phyloP scores from a whole-genome alignment of 352 stramenopile genomes.

The Phytophthora brassicae region DNA sequence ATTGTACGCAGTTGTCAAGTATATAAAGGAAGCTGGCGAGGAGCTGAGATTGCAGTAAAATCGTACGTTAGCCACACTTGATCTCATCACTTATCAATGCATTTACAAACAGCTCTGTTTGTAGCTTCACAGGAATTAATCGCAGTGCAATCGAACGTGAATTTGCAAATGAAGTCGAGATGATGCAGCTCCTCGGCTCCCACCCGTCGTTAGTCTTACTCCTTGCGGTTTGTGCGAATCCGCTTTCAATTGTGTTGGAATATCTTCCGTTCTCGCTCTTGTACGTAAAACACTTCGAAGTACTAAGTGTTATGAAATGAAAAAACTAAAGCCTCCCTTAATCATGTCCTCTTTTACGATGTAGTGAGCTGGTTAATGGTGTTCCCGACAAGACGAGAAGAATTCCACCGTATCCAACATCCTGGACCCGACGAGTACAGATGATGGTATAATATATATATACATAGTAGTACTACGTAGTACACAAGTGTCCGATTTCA shows the following conservation, averaged over 20 bases:
- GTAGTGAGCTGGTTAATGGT: conserved; percentile 76
- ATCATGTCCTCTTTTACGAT: neutral
- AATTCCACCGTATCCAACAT: conserved; percentile 62
- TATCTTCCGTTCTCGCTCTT: conserved; percentile 82
- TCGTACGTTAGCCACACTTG: conserved; percentile 38
- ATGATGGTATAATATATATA: conserved; percentile 75
- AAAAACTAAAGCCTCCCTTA: no score
- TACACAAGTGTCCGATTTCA: no score
- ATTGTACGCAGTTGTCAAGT: conserved; percentile 58
- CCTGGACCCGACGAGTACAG: conserved; percentile 74
- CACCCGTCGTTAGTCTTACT: conserved; percentile 76
- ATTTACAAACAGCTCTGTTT: neutral
- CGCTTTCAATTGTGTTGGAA: conserved; percentile 70
- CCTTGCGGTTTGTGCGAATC: conserved; percentile 58
- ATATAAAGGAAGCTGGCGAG: conserved; percentile 76
- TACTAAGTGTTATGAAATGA: no score
- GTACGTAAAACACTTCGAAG: conserved; percentile 31
- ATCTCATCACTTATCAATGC: neutral
- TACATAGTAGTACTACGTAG: no score
- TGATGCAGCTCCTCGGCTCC: conserved; percentile 61
- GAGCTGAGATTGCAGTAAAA: conserved; percentile 75
- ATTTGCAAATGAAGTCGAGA: conserved; percentile 77
- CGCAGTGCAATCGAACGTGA: conserved; percentile 57
- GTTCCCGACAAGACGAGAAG: conserved; percentile 53
- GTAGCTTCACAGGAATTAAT: conserved; percentile 59